Evolutionary conservation across 2,329 filamentous ascomycete genomes (phyloP).

Genomic region (Cordyceps javanica): DNA sequence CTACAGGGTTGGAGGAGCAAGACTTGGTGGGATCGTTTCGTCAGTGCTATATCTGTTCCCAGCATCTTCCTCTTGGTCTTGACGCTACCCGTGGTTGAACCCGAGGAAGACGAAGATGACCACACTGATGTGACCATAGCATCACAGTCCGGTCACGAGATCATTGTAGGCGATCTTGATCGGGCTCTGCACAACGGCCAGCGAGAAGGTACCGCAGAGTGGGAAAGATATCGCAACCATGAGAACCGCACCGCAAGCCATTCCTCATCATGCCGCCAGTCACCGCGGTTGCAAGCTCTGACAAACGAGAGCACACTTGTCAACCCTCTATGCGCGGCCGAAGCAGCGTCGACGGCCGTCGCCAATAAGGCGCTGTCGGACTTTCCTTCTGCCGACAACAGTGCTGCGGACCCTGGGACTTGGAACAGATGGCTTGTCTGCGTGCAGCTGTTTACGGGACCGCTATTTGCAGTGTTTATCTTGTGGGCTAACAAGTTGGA

Average conservation of each 20-base stretch:
- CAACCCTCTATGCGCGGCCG: background rate
- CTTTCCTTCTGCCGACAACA: conserved; percentile 25
- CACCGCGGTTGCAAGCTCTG: conserved; percentile 16
- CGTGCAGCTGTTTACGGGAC: conserved; percentile 80
- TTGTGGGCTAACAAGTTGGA: conserved; percentile 63
- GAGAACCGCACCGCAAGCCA: conserved; percentile 21
- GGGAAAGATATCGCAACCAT: conserved; percentile 50
- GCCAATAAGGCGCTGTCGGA: conserved; percentile 25
- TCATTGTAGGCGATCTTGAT: background rate
- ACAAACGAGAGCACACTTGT: conserved; percentile 19
- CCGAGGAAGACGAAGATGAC: conserved; percentile 46
- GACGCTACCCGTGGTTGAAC: conserved; percentile 86
- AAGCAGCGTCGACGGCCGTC: background rate
- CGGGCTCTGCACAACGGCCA: background rate
- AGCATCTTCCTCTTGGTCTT: conserved; percentile 86
- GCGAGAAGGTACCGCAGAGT: conserved; percentile 41
- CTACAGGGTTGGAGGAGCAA: conserved; percentile 77
- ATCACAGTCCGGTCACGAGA: background rate
- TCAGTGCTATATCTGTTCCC: conserved; percentile 79
- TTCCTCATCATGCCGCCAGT: conserved; percentile 14
- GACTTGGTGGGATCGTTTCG: conserved; percentile 72
- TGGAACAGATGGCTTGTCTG: conserved; percentile 93
- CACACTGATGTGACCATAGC: conserved; percentile 15
- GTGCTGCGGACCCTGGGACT: conserved; percentile 40
- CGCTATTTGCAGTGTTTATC: conserved; percentile 73